phyloP scores from a whole-genome alignment of 192 early-diverging fungal genomes.

The Martensiomyces pterosporus region DNA sequence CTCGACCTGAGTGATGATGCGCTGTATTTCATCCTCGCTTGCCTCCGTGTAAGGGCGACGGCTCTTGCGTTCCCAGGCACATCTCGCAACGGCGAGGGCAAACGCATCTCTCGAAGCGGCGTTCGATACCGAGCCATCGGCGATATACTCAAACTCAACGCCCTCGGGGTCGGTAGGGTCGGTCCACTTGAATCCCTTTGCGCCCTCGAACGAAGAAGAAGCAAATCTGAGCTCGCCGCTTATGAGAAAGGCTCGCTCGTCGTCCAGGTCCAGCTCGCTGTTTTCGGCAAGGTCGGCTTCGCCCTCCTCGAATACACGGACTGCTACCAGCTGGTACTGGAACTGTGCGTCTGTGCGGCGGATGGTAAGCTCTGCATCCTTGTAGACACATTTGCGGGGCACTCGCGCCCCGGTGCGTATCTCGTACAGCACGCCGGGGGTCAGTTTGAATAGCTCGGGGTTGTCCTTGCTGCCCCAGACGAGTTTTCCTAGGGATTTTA shows the following conservation, averaged over 20 bases:
- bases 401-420: conserved; percentile 48
- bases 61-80: conserved; percentile 40
- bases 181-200: conserved; percentile 34
- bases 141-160: conserved; percentile 29
- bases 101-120: not conserved
- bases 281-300: conserved; percentile 61
- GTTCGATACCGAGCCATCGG: conserved; percentile 7
- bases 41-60: conserved; percentile 24
- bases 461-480: conserved; percentile 59
- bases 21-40: conserved; percentile 17
- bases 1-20: conserved; percentile 27
- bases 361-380: conserved; percentile 63
- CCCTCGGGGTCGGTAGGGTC: conserved; percentile 6
- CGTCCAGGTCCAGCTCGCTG: conserved; percentile 52
- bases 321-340: conserved; percentile 77
- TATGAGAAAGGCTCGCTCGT: conserved; percentile 70
- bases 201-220: conserved; percentile 17
- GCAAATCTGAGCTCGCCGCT: conserved; percentile 48
- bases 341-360: conserved; percentile 58
- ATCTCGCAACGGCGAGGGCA: not conserved
- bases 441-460: conserved; percentile 57
- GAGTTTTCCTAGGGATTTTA: conserved; percentile 62
- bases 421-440: conserved; percentile 64
- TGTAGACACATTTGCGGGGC: conserved; percentile 56
- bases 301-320: conserved; percentile 71